Percentiles rank a stretch among this genome's conserved stretches.
phyloP scores from a whole-genome alignment of 2,329 filamentous ascomycete genomes.

The Cyphellophora attinorum region DNA sequence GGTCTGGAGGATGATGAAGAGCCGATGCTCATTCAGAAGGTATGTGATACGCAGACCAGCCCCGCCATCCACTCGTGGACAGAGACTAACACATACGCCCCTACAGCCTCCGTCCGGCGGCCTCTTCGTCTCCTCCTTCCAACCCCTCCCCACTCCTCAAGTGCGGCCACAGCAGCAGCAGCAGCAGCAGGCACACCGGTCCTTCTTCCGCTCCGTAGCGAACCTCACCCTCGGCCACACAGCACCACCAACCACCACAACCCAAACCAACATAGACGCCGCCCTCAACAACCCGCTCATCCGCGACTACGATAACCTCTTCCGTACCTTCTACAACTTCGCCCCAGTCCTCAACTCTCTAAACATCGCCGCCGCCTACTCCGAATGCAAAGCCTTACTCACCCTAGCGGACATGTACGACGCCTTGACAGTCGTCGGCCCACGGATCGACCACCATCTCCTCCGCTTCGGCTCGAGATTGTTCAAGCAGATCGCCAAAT shows the following conservation, averaged over 20 bases:
- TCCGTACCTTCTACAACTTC: conserved; percentile 94
- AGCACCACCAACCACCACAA: conserved; percentile 40
- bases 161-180: conserved; percentile 31
- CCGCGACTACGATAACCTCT: conserved; percentile 90
- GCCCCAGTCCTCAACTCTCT: conserved; percentile 69
- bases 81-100: not conserved
- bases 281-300: conserved; percentile 62
- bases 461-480: conserved; percentile 82
- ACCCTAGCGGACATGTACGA: conserved; percentile 91
- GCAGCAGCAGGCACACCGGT: conserved; percentile 45
- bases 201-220: conserved; percentile 80
- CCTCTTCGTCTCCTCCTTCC: conserved; percentile 2
- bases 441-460: conserved; percentile 85
- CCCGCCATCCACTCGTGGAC: not conserved
- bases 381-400: conserved; percentile 85
- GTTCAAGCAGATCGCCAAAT: conserved; percentile 95
- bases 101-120: conserved; percentile 10
- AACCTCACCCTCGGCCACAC: conserved; percentile 51
- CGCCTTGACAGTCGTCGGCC: conserved; percentile 75
- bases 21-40: conserved; percentile 61
- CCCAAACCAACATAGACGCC: conserved; percentile 41
- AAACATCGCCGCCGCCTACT: conserved; percentile 86
- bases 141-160: conserved; percentile 13
- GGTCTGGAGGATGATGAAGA: conserved; percentile 61
- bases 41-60: too few species aligned